Percentiles rank a stretch among this genome's conserved stretches.
Evolutionary conservation across 2,329 filamentous ascomycete genomes (phyloP).

Genomic region (Colletotrichum noveboracense): DNA sequence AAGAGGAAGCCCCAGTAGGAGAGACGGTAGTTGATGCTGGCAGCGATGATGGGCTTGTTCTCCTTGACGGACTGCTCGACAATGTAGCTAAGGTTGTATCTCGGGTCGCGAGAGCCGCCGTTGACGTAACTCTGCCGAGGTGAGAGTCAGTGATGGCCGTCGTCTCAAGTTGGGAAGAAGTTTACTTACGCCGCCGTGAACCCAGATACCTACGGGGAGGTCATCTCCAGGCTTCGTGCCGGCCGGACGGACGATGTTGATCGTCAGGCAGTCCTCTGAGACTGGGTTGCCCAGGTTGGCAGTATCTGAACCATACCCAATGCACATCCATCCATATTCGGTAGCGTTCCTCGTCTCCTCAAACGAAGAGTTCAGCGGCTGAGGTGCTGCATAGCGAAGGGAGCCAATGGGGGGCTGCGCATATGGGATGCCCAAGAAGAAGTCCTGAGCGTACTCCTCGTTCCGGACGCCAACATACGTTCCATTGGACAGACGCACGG

Average conservation of each 20-base stretch:
- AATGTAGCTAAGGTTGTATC: slow-evolving; percentile 39
- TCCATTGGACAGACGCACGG: slow-evolving; percentile 15
- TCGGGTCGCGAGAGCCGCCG: slow-evolving; percentile 18
- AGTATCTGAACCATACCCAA: slow-evolving; percentile 52
- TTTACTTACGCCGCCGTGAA: slow-evolving; percentile 55
- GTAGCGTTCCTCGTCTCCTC: slow-evolving; percentile 49
- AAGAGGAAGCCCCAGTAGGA: slow-evolving; percentile 67
- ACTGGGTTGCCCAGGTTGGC: slow-evolving; percentile 40
- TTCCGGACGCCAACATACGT: slow-evolving; percentile 47
- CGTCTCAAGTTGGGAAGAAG: not conserved
- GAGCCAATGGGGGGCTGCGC: slow-evolving; percentile 63
- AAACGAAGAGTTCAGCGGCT: slow-evolving; percentile 50
- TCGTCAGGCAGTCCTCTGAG: slow-evolving; percentile 57
- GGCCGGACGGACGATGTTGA: slow-evolving; percentile 54
- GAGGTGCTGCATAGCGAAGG: slow-evolving; percentile 65
- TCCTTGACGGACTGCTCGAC: slow-evolving; percentile 39
- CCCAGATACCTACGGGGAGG: slow-evolving; percentile 63
- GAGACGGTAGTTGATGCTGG: slow-evolving; percentile 69
- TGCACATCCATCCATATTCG: slow-evolving; percentile 50
- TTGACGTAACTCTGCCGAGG: slow-evolving; percentile 36
- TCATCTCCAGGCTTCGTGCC: slow-evolving; percentile 45
- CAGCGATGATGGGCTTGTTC: slow-evolving; percentile 64
- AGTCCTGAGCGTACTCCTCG: slow-evolving; percentile 52
- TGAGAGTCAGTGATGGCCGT: not conserved
- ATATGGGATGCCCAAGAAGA: slow-evolving; percentile 69